These are phyloP conservation scores for Celoporthe dispersa DNA, from an alignment of 2,329 filamentous ascomycete genomes.

Conservation along the genomic window DNA sequence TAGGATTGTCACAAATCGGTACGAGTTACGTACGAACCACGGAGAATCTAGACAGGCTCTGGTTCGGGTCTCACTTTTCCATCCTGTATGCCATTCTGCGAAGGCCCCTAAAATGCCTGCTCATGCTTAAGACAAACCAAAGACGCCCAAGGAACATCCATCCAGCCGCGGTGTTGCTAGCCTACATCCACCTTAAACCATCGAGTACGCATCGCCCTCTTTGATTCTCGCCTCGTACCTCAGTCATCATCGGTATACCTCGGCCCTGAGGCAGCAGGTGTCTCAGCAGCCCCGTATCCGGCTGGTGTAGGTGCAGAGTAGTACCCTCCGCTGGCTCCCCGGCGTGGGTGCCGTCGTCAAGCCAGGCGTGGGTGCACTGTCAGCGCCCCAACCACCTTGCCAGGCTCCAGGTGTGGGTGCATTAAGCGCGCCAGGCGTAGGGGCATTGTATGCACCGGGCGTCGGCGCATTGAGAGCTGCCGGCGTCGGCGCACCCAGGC, in stretches of 20 bases:
- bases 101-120: neutral
- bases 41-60: neutral
- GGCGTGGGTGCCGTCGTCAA: conserved; percentile 68
- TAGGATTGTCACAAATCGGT: neutral
- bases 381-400: conserved; percentile 62
- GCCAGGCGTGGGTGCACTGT: conserved; percentile 69
- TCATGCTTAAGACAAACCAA: neutral
- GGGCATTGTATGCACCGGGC: conserved; percentile 69
- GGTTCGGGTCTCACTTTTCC: neutral
- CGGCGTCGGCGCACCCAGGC: conserved; percentile 63
- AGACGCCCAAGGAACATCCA: neutral
- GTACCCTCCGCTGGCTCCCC: conserved; percentile 63
- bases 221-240: neutral
- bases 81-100: neutral
- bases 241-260: conserved; percentile 58
- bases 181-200: neutral
- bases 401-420: conserved; percentile 73
- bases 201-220: neutral
- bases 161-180: neutral
- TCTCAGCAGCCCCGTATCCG: conserved; percentile 61
- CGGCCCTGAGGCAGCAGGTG: conserved; percentile 63
- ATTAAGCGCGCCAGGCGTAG: conserved; percentile 62
- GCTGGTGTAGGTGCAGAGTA: conserved; percentile 69
- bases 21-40: neutral
- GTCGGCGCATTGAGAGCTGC: conserved; percentile 69